These are phyloP conservation scores for Cystobasidium slooffiae DNA, from an alignment of 1,284 basidiomycete species.

Conservation along the genomic window DNA sequence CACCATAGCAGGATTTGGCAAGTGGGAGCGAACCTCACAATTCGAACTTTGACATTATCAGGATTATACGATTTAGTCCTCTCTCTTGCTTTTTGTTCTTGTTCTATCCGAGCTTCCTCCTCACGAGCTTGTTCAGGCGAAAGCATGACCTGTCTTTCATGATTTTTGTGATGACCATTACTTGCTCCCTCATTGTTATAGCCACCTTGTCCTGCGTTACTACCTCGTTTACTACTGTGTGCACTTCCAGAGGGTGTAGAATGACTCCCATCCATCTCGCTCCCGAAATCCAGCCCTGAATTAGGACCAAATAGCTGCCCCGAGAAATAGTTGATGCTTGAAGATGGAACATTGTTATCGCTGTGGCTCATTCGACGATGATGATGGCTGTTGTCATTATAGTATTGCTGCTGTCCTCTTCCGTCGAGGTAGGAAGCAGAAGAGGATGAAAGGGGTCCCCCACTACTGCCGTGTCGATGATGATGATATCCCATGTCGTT, in stretches of 20 bases:
- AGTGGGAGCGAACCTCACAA: slow-evolving; percentile 13
- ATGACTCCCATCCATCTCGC: not conserved
- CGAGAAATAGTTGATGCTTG: slow-evolving; percentile 18
- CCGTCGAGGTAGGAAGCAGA: slow-evolving; percentile 7
- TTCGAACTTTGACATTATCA: slow-evolving; percentile 31
- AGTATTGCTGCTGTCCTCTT: not conserved
- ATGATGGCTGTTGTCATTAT: not conserved
- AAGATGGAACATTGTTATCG: slow-evolving; percentile 10
- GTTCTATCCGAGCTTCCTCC: slow-evolving; percentile 30
- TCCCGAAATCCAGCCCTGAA: slow-evolving; percentile 6
- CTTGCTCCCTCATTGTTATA: not conserved
- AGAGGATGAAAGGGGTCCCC: not conserved
- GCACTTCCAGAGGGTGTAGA: not conserved
- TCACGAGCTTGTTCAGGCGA: slow-evolving; percentile 15
- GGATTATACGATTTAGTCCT: slow-evolving; percentile 27
- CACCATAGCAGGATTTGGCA: not conserved
- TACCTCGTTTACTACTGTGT: not conserved
- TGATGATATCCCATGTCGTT: not conserved
- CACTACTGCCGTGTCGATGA: not conserved
- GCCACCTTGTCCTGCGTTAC: not conserved
- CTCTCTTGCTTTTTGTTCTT: slow-evolving; percentile 20
- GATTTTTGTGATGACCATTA: not conserved
- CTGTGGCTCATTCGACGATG: not conserved
- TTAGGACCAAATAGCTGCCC: slow-evolving; percentile 9
- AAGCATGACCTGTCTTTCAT: slow-evolving; percentile 25